Evolutionary conservation across 176 grass and related monocot species (phyloP), one percentile per base, ranked within the genome.

Genomic region (Cenchrus fungigraminus): DNA sequence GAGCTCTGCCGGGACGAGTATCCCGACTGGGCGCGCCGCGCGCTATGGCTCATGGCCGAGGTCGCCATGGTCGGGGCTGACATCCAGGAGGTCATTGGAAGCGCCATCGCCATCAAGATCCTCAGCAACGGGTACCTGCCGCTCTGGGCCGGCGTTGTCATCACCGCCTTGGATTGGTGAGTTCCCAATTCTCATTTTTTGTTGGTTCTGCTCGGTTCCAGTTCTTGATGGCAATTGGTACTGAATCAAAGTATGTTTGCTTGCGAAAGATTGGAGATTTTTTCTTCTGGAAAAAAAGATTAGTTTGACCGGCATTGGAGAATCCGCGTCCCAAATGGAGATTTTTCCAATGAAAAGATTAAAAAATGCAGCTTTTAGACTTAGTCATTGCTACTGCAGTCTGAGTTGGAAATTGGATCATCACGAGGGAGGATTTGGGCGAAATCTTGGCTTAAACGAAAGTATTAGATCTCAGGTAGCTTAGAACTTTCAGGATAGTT

Each of bases 1-100:
- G 96, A 98, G 93, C 88, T 95, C 28, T 98, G 96, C 83, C 93
- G 93, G 64, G 93, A 98, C 77, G 97, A 98, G 97, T 98, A 98
- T 82, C 97, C 96, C 0, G 58, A 61, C 61, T 94, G 91, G 91
- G 93, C 97, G 59, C 89, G 93, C 4, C 62, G 91, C 67, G 88
- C 86, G 68, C 91, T 98, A 19, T 98, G 95, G 95, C 76, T 92
- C 65, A 98, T 98, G 95, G 91, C 95, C 22, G 95, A 98, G 92
- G 76, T 98, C 78, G 95, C 95, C 70, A 83, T 98, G 89, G 94
- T 98, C 46, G 95, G 93, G 25, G 95, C 95, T 0, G 95, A 98
- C 62, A 95, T 98, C 5, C 95, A 98, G 88, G 95, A 98, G 89
- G 95, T 98, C 71, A 98, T 98, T 37, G 93, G 95, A 0, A 98